These are phyloP conservation scores for Mycena belliarum DNA, from an alignment of 768 basidiomycete genomes.

Conservation along the genomic window DNA sequence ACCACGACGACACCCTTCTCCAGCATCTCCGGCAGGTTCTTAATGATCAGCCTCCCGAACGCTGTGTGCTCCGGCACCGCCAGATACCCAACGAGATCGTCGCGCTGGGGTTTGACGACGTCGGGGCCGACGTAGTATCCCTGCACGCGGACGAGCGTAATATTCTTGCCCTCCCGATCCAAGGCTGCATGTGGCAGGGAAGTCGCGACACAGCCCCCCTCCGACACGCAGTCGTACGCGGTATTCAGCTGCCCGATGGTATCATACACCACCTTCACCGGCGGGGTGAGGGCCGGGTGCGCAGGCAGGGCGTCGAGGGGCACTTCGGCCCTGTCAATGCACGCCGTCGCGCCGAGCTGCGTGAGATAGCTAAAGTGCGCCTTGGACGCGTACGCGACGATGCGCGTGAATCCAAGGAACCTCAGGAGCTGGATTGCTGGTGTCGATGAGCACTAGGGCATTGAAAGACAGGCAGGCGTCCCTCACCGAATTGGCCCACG, in stretches of 20 bases:
- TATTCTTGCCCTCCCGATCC: neutral
- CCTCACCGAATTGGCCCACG: conserved; percentile 18
- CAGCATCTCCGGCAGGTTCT: conserved; percentile 29
- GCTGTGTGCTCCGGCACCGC: conserved; percentile 25
- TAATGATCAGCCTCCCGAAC: conserved; percentile 22
- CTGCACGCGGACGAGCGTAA: neutral
- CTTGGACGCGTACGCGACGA: conserved; percentile 35
- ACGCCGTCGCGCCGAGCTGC: conserved; percentile 34
- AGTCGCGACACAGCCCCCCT: neutral
- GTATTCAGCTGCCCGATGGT: neutral
- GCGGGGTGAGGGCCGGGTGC: neutral
- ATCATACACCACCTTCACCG: conserved; percentile 8
- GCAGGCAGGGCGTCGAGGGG: neutral
- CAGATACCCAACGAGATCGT: conserved; percentile 16
- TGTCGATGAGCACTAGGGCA: neutral
- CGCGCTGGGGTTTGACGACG: conserved; percentile 22
- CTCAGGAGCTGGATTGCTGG: conserved; percentile 41
- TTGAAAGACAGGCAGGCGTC: neutral
- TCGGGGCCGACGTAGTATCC: conserved; percentile 19
- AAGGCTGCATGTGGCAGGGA: neutral
- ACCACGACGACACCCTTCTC: conserved; percentile 39
- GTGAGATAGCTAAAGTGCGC: conserved; percentile 38
- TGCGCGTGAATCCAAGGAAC: conserved; percentile 41
- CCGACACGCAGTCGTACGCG: conserved; percentile 2
- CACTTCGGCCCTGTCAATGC: conserved; percentile 26